phyloP scores from a whole-genome alignment of 352 stramenopile genomes.

The Pythium rishiriense region DNA sequence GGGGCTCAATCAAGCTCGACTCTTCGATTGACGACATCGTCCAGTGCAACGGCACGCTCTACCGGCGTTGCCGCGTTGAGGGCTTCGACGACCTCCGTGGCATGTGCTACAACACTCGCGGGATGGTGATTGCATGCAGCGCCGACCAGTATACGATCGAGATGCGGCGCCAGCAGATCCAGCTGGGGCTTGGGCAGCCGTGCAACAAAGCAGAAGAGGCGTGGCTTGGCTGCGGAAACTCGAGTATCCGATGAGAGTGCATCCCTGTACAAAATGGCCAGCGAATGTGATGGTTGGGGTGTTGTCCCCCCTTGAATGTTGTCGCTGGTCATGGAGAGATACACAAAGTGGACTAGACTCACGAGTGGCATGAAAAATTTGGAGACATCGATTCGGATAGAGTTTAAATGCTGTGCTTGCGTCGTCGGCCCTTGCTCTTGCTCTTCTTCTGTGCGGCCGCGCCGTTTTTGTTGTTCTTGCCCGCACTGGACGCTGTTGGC shows the following conservation, averaged over 20 bases:
- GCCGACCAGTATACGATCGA: constrained; percentile 20
- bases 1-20: neutral
- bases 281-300: too few relatives aligned
- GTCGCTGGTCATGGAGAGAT: too few relatives aligned
- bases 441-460: constrained; percentile 23
- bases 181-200: constrained; percentile 15
- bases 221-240: constrained; percentile 37
- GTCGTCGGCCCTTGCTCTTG: constrained; percentile 43
- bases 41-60: constrained; percentile 16
- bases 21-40: neutral
- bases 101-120: constrained; percentile 37
- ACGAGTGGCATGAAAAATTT: too few relatives aligned
- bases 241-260: too few relatives aligned
- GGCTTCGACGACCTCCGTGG: neutral
- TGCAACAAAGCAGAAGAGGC: constrained; percentile 34
- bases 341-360: too few relatives aligned
- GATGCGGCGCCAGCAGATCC: constrained; percentile 39
- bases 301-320: too few relatives aligned
- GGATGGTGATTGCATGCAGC: constrained; percentile 36
- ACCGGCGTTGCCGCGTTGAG: constrained; percentile 19
- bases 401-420: constrained; percentile 32
- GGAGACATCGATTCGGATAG: too few relatives aligned
- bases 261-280: too few relatives aligned
- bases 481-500: constrained; percentile 12
- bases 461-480: constrained; percentile 32